A percentile compares a stretch with the other conserved stretches of the same genome.
phyloP scores from a whole-genome alignment of 1,139 yeast genomes.

The Suhomyces wounanorum region DNA sequence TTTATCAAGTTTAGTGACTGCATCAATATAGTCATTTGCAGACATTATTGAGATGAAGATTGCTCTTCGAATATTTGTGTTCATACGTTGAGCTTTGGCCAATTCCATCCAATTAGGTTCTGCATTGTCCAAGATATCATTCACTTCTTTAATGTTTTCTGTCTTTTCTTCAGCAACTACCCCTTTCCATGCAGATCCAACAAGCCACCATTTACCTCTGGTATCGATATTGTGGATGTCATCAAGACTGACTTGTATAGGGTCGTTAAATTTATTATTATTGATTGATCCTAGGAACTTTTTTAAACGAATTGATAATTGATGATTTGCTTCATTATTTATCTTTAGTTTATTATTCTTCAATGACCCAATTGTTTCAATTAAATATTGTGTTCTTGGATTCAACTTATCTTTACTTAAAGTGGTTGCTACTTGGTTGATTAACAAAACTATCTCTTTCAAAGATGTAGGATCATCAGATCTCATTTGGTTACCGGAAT shows the following conservation, averaged over 20 bases:
- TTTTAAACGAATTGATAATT: slow-evolving; percentile 59
- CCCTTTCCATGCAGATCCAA: slow-evolving; percentile 97
- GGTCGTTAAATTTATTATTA: slow-evolving; percentile 57
- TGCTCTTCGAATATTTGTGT: slow-evolving; percentile 92
- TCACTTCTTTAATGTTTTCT: slow-evolving; percentile 37
- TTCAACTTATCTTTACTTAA: slow-evolving; percentile 34
- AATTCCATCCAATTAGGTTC: slow-evolving; percentile 89
- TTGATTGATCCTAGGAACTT: slow-evolving; percentile 61
- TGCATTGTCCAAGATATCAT: slow-evolving; percentile 62
- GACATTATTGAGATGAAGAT: slow-evolving; percentile 94
- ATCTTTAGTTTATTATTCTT: slow-evolving; percentile 79
- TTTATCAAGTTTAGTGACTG: slow-evolving; percentile 78
- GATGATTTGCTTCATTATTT: slow-evolving; percentile 48
- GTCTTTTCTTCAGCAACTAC: slow-evolving; percentile 29
- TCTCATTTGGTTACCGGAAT: slow-evolving; percentile 83
- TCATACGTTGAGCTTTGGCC: slow-evolving; percentile 87
- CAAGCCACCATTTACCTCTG: slow-evolving; percentile 97
- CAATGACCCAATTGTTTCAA: slow-evolving; percentile 82
- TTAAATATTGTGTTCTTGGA: slow-evolving; percentile 76
- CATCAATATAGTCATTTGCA: slow-evolving; percentile 88
- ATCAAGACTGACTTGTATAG: slow-evolving; percentile 78
- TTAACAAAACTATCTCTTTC: slow-evolving; percentile 72
- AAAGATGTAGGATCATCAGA: slow-evolving; percentile 87
- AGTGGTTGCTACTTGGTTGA: slow-evolving; percentile 34
- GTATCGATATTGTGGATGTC: slow-evolving; percentile 78